phyloP scores from a whole-genome alignment of 2,329 filamentous ascomycete species.

The Pseudogymnoascus sp. region DNA sequence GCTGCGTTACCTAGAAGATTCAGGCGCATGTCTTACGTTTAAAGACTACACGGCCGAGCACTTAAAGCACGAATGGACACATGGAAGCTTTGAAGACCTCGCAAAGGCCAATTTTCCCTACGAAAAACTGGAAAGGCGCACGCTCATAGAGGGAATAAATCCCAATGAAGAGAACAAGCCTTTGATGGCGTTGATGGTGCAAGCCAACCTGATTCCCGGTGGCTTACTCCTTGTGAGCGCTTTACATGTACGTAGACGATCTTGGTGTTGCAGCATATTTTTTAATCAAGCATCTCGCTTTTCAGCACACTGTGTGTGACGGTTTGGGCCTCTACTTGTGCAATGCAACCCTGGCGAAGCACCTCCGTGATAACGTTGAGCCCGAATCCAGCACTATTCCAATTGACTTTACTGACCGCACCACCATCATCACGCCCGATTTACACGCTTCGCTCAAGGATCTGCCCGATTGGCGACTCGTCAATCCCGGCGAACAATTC shows the following conservation, averaged over 20 bases:
- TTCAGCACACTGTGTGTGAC: slow-evolving; percentile 2
- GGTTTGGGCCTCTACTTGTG: slow-evolving; percentile 1
- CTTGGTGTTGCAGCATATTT: not conserved
- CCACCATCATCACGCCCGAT: not conserved
- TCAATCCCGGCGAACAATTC: not conserved
- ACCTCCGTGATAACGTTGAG: not conserved
- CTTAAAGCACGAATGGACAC: not conserved
- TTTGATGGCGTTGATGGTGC: not conserved
- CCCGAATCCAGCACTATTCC: not conserved
- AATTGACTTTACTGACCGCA: not conserved
- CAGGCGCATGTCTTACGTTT: not conserved
- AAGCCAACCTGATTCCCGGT: slow-evolving; percentile 3
- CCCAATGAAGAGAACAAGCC: not conserved
- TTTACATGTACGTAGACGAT: slow-evolving; percentile 7
- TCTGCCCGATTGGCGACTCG: slow-evolving; percentile 1
- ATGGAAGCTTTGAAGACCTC: slow-evolving; percentile 8
- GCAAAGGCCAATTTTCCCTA: not conserved
- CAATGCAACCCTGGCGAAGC: not conserved
- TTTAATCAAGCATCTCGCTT: not conserved
- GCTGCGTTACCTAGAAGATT: not conserved
- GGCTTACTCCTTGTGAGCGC: not conserved
- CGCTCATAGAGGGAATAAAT: not conserved
- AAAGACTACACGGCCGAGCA: not conserved
- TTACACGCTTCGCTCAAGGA: not conserved
- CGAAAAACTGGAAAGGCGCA: not conserved